Percentiles rank a stretch among this genome's conserved stretches.
Conservation (phyloP, 257 asterid species). For the Scutellaria galericulata region DNA sequence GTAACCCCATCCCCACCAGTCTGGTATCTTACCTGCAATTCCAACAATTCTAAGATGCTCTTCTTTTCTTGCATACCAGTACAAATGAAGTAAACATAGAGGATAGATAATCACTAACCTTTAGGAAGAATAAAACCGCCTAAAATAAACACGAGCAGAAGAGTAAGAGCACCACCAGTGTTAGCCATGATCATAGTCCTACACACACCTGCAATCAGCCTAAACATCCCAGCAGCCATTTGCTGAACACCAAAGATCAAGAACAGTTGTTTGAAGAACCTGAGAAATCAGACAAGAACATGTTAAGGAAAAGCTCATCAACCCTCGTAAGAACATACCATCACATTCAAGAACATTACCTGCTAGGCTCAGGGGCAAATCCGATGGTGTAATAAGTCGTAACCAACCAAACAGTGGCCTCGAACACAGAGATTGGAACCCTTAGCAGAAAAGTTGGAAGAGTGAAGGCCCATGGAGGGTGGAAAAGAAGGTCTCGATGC, state of each 20-base stretch:
- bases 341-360: slow-evolving; percentile 35
- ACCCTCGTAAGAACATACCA: neutral
- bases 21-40: slow-evolving; percentile 59
- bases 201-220: slow-evolving; percentile 57
- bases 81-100: neutral
- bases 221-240: slow-evolving; percentile 62
- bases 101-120: slow-evolving; percentile 36
- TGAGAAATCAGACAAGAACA: slow-evolving; percentile 23
- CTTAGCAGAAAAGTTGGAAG: slow-evolving; percentile 55
- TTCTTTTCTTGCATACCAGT: neutral
- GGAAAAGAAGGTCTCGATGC: slow-evolving; percentile 65
- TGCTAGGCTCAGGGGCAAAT: slow-evolving; percentile 65
- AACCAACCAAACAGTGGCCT: slow-evolving; percentile 59
- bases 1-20: slow-evolving; percentile 78
- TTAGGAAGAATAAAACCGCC: slow-evolving; percentile 72
- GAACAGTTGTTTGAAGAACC: slow-evolving; percentile 69
- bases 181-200: slow-evolving; percentile 63
- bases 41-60: neutral
- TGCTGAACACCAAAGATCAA: slow-evolving; percentile 55
- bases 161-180: slow-evolving; percentile 59
- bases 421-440: slow-evolving; percentile 61
- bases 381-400: slow-evolving; percentile 71
- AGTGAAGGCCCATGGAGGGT: slow-evolving; percentile 71
- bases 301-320: neutral
- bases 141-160: slow-evolving; percentile 51